Evolutionary conservation across 192 early-diverging fungal species (phyloP).

Genomic region (Backusella psychrophila): DNA sequence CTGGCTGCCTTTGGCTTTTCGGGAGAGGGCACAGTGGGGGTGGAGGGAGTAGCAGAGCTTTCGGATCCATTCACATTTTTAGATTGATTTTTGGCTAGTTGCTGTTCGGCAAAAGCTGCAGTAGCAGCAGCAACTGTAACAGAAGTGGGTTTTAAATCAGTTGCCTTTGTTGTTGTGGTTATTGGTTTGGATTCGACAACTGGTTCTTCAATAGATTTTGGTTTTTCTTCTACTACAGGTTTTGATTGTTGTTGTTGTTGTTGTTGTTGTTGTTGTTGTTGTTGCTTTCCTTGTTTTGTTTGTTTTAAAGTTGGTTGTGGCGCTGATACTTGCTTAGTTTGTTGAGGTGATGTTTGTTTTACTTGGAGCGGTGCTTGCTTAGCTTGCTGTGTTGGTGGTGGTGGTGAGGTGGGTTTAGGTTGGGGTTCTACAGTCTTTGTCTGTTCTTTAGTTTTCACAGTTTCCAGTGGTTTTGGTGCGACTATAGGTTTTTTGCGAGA

Average conservation of each 20-base stretch:
- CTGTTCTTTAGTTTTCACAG: neutral
- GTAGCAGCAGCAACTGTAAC: neutral
- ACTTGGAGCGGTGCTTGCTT: neutral
- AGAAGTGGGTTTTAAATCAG: conserved; percentile 14
- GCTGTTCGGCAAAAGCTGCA: neutral
- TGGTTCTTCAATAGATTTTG: neutral
- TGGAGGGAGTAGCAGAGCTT: neutral
- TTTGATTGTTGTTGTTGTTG: conserved; percentile 2
- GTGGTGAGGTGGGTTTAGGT: neutral
- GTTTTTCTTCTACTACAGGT: neutral
- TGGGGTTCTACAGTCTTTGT: neutral
- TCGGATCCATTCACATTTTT: neutral
- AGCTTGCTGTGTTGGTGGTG: neutral
- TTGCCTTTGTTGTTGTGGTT: neutral
- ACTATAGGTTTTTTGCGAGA: conserved; percentile 1
- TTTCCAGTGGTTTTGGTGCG: neutral
- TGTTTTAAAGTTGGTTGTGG: neutral
- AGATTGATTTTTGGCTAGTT: neutral
- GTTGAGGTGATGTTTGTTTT: neutral
- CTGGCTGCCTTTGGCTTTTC: conserved; percentile 38
- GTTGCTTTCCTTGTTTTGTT: neutral
- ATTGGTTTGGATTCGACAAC: neutral
- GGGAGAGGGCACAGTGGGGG: conserved; percentile 14
- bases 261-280: neutral
- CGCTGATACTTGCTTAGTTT: neutral